phyloP scores from a whole-genome alignment of 1,284 basidiomycete genomes.

The Nidula niveotomentosa region DNA sequence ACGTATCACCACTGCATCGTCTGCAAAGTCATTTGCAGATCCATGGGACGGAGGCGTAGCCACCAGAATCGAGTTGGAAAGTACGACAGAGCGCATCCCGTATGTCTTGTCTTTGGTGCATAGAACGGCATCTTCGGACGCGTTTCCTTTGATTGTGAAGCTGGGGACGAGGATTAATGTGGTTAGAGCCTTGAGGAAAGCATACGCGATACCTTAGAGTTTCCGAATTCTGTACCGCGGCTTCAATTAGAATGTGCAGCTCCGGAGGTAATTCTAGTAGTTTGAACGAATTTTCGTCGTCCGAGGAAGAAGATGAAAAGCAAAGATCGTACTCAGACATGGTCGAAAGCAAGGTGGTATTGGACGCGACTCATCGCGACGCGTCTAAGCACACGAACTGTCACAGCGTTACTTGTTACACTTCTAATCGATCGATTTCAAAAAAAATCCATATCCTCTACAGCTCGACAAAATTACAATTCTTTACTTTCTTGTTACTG shows the following conservation, averaged over 20 bases:
- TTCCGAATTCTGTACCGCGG: slow-evolving; percentile 28
- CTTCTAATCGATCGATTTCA: background rate
- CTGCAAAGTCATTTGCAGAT: slow-evolving; percentile 22
- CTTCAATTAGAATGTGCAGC: slow-evolving; percentile 52
- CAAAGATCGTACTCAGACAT: slow-evolving; percentile 51
- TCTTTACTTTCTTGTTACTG: background rate
- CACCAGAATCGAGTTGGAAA: slow-evolving; percentile 86
- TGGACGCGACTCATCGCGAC: background rate
- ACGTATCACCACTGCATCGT: slow-evolving; percentile 55
- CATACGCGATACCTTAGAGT: slow-evolving; percentile 27
- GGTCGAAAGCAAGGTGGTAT: background rate
- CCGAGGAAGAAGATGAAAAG: slow-evolving; percentile 48
- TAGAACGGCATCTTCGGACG: slow-evolving; percentile 84
- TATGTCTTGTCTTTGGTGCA: slow-evolving; percentile 84
- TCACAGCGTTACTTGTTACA: background rate
- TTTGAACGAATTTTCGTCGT: slow-evolving; percentile 54
- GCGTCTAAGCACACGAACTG: background rate
- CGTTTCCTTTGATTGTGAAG: slow-evolving; percentile 77
- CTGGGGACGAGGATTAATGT: slow-evolving; percentile 32
- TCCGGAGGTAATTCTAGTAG: slow-evolving; percentile 71
- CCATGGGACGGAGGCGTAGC: slow-evolving; percentile 51
- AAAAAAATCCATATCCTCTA: no score
- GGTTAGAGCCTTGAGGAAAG: slow-evolving; percentile 30
- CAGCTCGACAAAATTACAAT: background rate
- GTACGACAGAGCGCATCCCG: slow-evolving; percentile 73